Evolutionary conservation across 75 land plant species (phyloP), one percentile per base, ranked within the genome.

Genomic region (Picea sitchensis): DNA sequence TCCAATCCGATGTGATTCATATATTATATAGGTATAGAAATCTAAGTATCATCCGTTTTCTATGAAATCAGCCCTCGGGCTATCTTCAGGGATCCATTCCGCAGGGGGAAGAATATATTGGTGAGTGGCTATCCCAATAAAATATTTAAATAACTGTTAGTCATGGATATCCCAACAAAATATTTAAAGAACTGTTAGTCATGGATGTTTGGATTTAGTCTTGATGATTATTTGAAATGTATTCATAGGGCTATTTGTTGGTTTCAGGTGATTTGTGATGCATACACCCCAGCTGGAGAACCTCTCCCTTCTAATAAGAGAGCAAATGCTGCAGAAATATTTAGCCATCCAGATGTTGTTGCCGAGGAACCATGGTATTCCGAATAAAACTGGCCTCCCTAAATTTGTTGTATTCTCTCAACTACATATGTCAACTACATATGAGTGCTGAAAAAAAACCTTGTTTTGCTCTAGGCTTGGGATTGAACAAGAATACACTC

Each of bases 401-500:
- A 36, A 36, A 36, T 36, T 36, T 36, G 38, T 36, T 36, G 38
- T 36, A 36, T 36, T 36, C 38, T 36, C 3, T 36, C 38, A 36
- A 36, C 38, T 36, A 36, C 38, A 36, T 2, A 36, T 36, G 38
- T 36, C 38, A 36, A 36, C 38, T 36, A 36, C 38, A 36, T 2
- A 36, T 36, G 38, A 36, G 1, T 36, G 38, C 38, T 36, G 38
- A 36, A 36, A 36, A 36, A 36, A 2, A 36, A 36, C 1, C 14
- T 18, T 60, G 61, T 60, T 60, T 14, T 18, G 61, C 20, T 67
- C 21, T 75, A 96, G 99, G 99, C 95, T 75, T 80, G 99, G 99
- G 4, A 87, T 97, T 54, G 99, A 97, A 86, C 99, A 97, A 81
- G 99, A 97, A 84, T 97, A 93, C 90, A 97, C 99, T 2, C 87